Percentiles rank a stretch among this genome's conserved stretches.
phyloP scores from a whole-genome alignment of 345 rosid species.

The Hypericum perforatum region DNA sequence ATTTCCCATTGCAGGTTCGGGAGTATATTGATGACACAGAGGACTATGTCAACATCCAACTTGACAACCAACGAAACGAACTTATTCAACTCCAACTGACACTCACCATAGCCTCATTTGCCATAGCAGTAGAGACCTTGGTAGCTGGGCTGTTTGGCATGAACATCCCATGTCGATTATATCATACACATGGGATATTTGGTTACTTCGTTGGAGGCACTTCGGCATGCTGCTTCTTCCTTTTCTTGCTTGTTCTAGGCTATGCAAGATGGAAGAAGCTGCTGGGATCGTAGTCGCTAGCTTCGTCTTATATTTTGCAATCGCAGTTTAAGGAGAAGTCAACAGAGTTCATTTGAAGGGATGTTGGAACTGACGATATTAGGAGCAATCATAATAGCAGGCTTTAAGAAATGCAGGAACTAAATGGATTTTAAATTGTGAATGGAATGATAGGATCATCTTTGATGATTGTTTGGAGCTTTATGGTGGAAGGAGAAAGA shows the following conservation, averaged over 20 bases:
- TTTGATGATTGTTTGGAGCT: too few species aligned
- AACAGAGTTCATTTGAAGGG: too few species aligned
- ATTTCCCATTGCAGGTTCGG: constrained; percentile 45
- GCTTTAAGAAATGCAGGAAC: too few species aligned
- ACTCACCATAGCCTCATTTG: constrained; percentile 69
- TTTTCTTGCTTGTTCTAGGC: constrained; percentile 66
- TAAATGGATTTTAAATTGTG: too few species aligned
- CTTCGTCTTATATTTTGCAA: background rate
- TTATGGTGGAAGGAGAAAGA: too few species aligned
- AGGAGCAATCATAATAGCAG: too few species aligned
- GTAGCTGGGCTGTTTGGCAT: constrained; percentile 58
- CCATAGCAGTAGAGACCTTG: constrained; percentile 58
- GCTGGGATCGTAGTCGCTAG: constrained; percentile 43
- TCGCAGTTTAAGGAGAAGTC: too few species aligned
- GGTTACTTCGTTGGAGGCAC: constrained; percentile 41
- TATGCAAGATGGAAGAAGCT: constrained; percentile 95
- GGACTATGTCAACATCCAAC: constrained; percentile 86
- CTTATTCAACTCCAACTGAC: constrained; percentile 79
- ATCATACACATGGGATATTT: constrained; percentile 33
- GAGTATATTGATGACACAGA: constrained; percentile 94
- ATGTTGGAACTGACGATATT: too few species aligned
- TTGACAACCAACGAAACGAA: constrained; percentile 82
- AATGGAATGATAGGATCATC: too few species aligned
- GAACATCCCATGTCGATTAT: constrained; percentile 60
- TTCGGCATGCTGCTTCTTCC: constrained; percentile 35